Base-by-base conservation (phyloP, 371 early-diverging fungal species). In the Nematocida homosporus region DNA sequence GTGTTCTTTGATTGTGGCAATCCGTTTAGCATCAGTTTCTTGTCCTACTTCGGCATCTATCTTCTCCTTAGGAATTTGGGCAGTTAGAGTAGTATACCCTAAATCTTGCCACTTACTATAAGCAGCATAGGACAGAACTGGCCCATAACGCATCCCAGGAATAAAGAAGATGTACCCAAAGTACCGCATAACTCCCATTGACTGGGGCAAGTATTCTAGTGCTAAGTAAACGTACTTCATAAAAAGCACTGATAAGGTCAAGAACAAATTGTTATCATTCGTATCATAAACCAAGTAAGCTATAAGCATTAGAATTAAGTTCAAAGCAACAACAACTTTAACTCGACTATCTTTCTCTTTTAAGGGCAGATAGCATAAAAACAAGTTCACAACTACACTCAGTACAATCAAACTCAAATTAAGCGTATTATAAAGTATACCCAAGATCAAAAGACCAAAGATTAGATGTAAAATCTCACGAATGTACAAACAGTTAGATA, bases 201-300 rank as follows among this genome's bases (percentile, higher is more conserved):
- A 57, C 1, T 32, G 5, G 0, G 63, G 60, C 3, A 48, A 38
- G 37, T 72, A 72, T 47, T 72, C 61, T 30, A 32, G 52, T 1
- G 69, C 16, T n/a, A 72, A n/a, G 50, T 61, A 72, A 8, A 59
- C 23, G 37, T 72, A 72, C 61, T 72, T 72, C 75, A 72, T 72
- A 37, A 72, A 72, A 20, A 72, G 57, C 4, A 41, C 48, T 37
- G 75, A 40, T 6, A 72, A 64, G 18, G 56, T 68, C 30, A 57
- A 4, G 35, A 72, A 72, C 2, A 55, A 41, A 23, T 72, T 48
- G 18, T 30, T 63, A 16, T 72, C 75, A 18, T 4, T 13, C n/a
- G 50, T 8, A 47, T 63, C 60, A 8, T 51, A 35, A 13, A 72
- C 6, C 10, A 35, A 10, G 29, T 72, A 61, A 27, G 61, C 37